Evolutionary conservation across 176 grass and related monocot genomes (phyloP).

Genomic region (Eleusine coracana): DNA sequence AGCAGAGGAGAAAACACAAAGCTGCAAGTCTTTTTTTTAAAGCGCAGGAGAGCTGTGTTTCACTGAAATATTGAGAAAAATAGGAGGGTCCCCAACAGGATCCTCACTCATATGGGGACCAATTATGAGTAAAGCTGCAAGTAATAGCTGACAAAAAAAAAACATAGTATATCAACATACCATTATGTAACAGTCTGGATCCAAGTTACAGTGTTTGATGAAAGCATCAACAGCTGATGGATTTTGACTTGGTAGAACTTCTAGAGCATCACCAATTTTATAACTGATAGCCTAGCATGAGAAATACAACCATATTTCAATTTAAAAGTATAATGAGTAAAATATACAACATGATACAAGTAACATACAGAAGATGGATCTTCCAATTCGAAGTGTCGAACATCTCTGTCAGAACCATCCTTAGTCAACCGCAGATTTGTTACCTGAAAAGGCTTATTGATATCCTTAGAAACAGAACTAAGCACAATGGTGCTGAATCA

Average conservation of each 20-base stretch:
- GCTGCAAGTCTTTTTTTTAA: not conserved
- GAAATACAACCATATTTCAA: constrained; percentile 17
- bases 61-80: too few relatives aligned
- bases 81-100: too few relatives aligned
- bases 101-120: too few relatives aligned
- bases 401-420: constrained; percentile 66
- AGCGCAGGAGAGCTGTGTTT: too few relatives aligned
- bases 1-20: constrained; percentile 9
- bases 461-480: constrained; percentile 23
- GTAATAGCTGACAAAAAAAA: not conserved
- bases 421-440: constrained; percentile 62
- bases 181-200: constrained; percentile 82
- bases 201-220: constrained; percentile 81
- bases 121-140: not conserved
- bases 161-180: constrained; percentile 51
- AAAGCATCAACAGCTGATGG: constrained; percentile 72
- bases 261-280: constrained; percentile 73
- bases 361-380: constrained; percentile 63
- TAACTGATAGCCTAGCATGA: constrained; percentile 68
- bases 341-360: constrained; percentile 26
- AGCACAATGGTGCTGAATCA: not conserved
- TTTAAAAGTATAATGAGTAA: not conserved
- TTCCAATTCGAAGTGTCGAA: constrained; percentile 85
- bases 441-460: constrained; percentile 38
- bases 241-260: constrained; percentile 84